These are phyloP conservation scores for Triticum aestivum DNA, from an alignment of 176 grass and related monocot genomes.

Conservation along the genomic window DNA sequence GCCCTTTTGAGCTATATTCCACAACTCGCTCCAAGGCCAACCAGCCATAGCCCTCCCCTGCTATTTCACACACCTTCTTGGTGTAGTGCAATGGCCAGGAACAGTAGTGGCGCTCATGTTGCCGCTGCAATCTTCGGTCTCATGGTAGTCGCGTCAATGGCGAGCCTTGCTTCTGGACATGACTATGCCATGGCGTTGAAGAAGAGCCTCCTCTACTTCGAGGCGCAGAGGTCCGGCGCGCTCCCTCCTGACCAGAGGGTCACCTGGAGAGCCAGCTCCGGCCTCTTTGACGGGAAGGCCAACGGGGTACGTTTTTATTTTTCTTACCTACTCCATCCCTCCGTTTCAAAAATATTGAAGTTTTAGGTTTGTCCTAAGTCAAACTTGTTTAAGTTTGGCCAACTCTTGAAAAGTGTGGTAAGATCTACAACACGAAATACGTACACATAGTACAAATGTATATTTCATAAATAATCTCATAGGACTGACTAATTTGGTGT, in stretches of 20 bases:
- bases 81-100: conserved; percentile 33
- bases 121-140: neutral
- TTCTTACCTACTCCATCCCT: no score
- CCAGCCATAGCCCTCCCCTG: neutral
- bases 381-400: no score
- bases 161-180: conserved; percentile 45
- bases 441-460: no score
- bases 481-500: no score
- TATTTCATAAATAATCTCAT: no score
- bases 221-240: conserved; percentile 83
- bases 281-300: conserved; percentile 77
- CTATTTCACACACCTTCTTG: neutral
- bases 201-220: conserved; percentile 92
- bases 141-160: conserved; percentile 24
- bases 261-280: conserved; percentile 77
- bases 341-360: no score
- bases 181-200: conserved; percentile 74
- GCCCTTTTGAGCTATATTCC: neutral
- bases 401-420: no score
- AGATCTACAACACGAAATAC: no score
- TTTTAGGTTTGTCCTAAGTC: no score
- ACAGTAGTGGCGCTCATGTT: neutral
- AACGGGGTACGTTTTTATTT: conserved; percentile 52
- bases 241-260: conserved; percentile 77
- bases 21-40: neutral